Base-by-base conservation (phyloP, 202 grass and related monocot genomes). In the Carex sylvatica region DNA sequence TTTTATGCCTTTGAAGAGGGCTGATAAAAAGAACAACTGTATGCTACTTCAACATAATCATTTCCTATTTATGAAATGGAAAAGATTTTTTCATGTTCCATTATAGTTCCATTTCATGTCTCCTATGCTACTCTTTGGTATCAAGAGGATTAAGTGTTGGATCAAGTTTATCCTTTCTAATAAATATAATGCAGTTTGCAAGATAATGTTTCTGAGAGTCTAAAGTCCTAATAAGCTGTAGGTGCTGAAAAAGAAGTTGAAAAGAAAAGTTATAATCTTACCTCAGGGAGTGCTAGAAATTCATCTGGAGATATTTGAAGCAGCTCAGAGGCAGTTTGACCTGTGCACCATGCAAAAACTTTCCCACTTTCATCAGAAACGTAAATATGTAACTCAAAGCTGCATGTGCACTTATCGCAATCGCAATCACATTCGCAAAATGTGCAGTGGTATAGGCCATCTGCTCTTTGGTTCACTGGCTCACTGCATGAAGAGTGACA, bases 291-390 rank as follows among this genome's bases (percentile, higher is more conserved):
- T 36, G 67, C 84, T 42, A 87, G 71, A 81, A 88, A 98, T 86
- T 98, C 95, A 47, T 93, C 92, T 38, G 95, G 90, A 22, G 87
- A 93, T 80, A 98, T 98, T 26, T 98, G 92, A 83, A 98, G 90
- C 80, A 98, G 89, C 83, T 95, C 95, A 10, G 87, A 83, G 65
- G 95, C 92, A 28, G 90, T 91, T 87, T 93, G 90, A 14, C 92
- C 90, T 13, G 89, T 13, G 65, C 95, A 98, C 88, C 90, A 95
- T 61, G 87, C 90, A 3, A 80, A 87, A 36, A 93, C 51, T 83
- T 93, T 84, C 70, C 60, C 86, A 23, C 86, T 95, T 60, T 91
- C 87, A n/a, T 98, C 95, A 76, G 82, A 82, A 19, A 98, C 79
- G 36, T 86, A 87, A 33, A 98, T 75, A 55, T 89, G 84, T 80